Evolutionary conservation across 225 moss, liverwort and hornwort genomes (phyloP).

Genomic region (Pseudisothecium myosuroides): DNA sequence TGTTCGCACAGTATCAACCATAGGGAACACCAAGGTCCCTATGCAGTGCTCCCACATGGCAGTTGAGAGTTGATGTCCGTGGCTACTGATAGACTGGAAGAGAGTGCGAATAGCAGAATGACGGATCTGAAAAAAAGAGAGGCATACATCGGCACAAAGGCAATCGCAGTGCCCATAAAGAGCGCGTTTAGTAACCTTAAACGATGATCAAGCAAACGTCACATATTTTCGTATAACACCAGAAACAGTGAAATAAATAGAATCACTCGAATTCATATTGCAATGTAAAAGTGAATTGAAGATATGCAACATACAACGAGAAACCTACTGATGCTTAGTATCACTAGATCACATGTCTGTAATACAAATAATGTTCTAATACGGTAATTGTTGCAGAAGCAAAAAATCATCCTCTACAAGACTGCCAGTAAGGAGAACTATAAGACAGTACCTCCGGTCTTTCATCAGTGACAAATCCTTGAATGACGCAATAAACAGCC

Average conservation of each 20-base stretch:
- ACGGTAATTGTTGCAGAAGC: neutral
- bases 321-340: neutral
- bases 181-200: neutral
- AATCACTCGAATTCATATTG: neutral
- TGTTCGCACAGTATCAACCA: slow-evolving; percentile 78
- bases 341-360: neutral
- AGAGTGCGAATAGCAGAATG: slow-evolving; percentile 97
- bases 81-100: slow-evolving; percentile 91
- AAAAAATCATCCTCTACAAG: neutral
- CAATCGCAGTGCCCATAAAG: neutral
- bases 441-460: slow-evolving; percentile 66
- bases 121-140: slow-evolving; percentile 37
- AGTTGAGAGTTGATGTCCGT: slow-evolving; percentile 72
- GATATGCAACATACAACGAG: neutral
- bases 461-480: slow-evolving; percentile 89
- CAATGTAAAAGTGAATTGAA: neutral
- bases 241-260: neutral
- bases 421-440: neutral
- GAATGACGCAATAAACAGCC: slow-evolving; percentile 90
- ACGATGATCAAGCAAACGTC: neutral
- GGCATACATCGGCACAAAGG: slow-evolving; percentile 2
- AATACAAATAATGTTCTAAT: neutral
- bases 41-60: slow-evolving; percentile 94
- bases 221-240: neutral
- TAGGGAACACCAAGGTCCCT: slow-evolving; percentile 73